Conservation (phyloP, 1,284 basidiomycete species). For the Ganoderma boninense region DNA sequence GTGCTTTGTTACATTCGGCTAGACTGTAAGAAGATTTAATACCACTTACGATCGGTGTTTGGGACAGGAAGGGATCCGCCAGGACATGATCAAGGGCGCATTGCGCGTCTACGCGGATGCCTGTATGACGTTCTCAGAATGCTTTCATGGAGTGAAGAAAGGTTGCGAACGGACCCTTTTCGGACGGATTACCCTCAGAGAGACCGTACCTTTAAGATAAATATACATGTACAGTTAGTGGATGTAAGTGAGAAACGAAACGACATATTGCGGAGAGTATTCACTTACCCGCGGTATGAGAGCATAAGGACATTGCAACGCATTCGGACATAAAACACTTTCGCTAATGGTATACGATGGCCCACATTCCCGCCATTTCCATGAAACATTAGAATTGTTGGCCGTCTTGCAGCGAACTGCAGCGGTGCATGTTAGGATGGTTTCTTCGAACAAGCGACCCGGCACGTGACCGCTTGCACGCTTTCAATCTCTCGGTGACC, state of each 20-base stretch:
- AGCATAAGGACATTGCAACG: slow-evolving; percentile 91
- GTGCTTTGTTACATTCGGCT: background rate
- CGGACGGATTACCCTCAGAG: slow-evolving; percentile 85
- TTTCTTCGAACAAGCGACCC: background rate
- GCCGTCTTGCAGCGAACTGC: slow-evolving; percentile 70
- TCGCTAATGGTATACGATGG: slow-evolving; percentile 91
- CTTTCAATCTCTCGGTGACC: background rate
- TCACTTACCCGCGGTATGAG: slow-evolving; percentile 82
- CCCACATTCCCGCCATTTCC: slow-evolving; percentile 88
- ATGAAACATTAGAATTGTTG: slow-evolving; percentile 91
- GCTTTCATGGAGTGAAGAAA: background rate
- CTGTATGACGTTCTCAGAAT: slow-evolving; percentile 46
- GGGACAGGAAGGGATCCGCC: slow-evolving; percentile 72
- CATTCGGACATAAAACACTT: slow-evolving; percentile 85
- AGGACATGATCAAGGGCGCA: slow-evolving; percentile 82
- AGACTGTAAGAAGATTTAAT: slow-evolving; percentile 17
- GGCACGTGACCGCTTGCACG: background rate
- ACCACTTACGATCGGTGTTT: slow-evolving; percentile 69
- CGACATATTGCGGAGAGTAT: background rate
- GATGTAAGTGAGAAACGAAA: background rate
- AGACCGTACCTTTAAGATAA: slow-evolving; percentile 71
- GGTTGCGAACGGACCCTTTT: slow-evolving; percentile 65
- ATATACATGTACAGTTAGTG: background rate
- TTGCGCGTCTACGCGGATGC: slow-evolving; percentile 84
- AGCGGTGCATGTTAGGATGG: background rate